A percentile compares a stretch with the other conserved stretches of the same genome.
Conservation (phyloP, 169 alveolate species). For the Eimeria necatrix region DNA sequence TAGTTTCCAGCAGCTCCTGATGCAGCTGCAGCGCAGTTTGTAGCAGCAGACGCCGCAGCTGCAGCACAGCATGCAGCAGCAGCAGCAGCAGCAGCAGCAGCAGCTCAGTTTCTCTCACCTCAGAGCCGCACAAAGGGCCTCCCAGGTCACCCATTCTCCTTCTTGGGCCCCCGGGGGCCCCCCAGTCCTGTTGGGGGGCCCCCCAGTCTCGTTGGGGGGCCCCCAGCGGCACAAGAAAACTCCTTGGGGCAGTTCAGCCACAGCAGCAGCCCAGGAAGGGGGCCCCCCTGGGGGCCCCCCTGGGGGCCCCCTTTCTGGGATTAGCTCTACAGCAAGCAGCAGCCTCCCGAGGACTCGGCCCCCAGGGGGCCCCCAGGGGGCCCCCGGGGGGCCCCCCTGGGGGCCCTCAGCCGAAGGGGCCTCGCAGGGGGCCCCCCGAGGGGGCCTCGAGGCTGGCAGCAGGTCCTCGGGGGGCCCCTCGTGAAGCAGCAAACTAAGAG, state of each 20-base stretch:
- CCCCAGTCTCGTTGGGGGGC: background rate
- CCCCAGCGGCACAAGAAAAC: conserved; percentile 11
- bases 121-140: conserved; percentile 23
- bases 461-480: conserved; percentile 40
- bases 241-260: background rate
- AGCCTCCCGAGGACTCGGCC: conserved; percentile 15
- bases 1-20: background rate
- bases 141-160: conserved; percentile 26
- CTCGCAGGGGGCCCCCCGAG: background rate
- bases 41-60: background rate
- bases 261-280: conserved; percentile 1
- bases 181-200: background rate
- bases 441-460: background rate
- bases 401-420: background rate
- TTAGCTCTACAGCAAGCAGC: conserved; percentile 29
- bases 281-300: background rate
- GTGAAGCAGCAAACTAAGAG: conserved; percentile 39
- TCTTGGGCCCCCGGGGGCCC: background rate
- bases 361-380: background rate
- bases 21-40: background rate
- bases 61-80: background rate
- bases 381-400: background rate
- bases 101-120: background rate
- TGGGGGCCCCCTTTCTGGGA: background rate
- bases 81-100: conserved; percentile 18